These are phyloP conservation scores for Sicyos baderoa DNA, from an alignment of 306 rosid genomes.

Conservation along the genomic window DNA sequence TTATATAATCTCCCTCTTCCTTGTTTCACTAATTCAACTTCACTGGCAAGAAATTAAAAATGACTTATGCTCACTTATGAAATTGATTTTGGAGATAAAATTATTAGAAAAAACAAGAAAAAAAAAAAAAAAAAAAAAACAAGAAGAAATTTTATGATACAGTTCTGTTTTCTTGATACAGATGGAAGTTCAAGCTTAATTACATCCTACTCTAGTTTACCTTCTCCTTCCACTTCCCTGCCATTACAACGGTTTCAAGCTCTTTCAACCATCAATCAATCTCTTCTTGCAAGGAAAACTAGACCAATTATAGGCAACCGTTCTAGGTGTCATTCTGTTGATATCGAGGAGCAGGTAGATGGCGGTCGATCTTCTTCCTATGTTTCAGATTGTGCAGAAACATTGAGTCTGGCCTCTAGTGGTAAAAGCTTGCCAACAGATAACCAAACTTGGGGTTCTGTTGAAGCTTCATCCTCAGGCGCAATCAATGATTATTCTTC, in stretches of 20 bases:
- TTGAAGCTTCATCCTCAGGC: conserved; percentile 39
- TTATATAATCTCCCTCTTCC: too few relatives aligned
- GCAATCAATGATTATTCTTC: conserved; percentile 27
- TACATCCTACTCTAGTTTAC: conserved; percentile 36
- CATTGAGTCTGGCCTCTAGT: conserved; percentile 43
- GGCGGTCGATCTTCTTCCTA: conserved; percentile 33
- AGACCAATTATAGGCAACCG: conserved; percentile 31
- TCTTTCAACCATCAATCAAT: conserved; percentile 57
- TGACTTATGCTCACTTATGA: not conserved
- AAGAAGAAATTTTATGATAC: conserved; percentile 8
- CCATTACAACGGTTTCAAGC: conserved; percentile 75
- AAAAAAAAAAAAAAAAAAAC: not conserved
- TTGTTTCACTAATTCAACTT: not conserved
- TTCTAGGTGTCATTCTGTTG: conserved; percentile 49
- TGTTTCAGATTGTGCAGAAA: conserved; percentile 31
- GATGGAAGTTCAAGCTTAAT: conserved; percentile 48
- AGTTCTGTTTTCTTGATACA: conserved; percentile 27
- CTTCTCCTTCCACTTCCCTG: conserved; percentile 57
- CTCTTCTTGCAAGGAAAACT: conserved; percentile 31
- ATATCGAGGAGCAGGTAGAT: conserved; percentile 36
- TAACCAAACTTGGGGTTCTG: conserved; percentile 36
- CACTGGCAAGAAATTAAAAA: not conserved
- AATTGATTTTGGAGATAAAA: conserved; percentile 1
- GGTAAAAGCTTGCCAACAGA: conserved; percentile 41
- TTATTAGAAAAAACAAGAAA: not conserved